These are phyloP conservation scores for Ammopiptanthus mongolicus DNA, from an alignment of 306 rosid species.

Conservation along the genomic window DNA sequence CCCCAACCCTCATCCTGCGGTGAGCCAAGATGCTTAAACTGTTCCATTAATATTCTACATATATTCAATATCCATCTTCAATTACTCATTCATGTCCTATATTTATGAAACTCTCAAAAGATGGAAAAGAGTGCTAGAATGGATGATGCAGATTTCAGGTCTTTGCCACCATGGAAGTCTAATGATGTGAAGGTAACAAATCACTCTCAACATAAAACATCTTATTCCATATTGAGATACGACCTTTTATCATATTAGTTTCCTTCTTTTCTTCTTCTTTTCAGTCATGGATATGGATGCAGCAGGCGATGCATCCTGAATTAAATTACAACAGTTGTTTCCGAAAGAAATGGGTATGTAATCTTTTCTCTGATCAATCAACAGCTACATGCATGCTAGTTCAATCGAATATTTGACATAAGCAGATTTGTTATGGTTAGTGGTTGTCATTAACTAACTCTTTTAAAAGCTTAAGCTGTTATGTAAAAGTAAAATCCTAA, in stretches of 20 bases:
- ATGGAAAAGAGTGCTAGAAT: constrained; percentile 45
- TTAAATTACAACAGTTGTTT: constrained; percentile 76
- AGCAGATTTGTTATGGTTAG: not conserved
- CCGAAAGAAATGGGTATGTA: constrained; percentile 77
- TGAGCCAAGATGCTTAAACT: constrained; percentile 20
- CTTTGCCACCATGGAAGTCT: constrained; percentile 75
- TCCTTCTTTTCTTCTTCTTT: not conserved
- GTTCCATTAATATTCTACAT: not conserved
- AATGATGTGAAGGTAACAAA: constrained; percentile 71
- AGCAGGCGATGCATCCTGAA: constrained; percentile 99
- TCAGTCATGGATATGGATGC: constrained; percentile 97
- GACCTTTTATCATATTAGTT: not conserved
- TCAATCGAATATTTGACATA: not conserved
- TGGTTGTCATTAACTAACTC: no score
- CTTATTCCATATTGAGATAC: not conserved
- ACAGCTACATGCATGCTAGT: not conserved
- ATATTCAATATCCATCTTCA: not conserved
- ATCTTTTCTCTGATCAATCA: not conserved
- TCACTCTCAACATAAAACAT: not conserved
- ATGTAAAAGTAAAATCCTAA: no score
- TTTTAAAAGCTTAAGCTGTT: no score
- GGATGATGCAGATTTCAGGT: constrained; percentile 56
- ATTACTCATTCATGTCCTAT: not conserved
- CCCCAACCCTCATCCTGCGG: constrained; percentile 35
- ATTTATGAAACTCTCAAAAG: constrained; percentile 22